Percentiles rank a stretch among this genome's conserved stretches.
Conservation (phyloP, 1,284 basidiomycete species). For the Ustilago tritici region DNA sequence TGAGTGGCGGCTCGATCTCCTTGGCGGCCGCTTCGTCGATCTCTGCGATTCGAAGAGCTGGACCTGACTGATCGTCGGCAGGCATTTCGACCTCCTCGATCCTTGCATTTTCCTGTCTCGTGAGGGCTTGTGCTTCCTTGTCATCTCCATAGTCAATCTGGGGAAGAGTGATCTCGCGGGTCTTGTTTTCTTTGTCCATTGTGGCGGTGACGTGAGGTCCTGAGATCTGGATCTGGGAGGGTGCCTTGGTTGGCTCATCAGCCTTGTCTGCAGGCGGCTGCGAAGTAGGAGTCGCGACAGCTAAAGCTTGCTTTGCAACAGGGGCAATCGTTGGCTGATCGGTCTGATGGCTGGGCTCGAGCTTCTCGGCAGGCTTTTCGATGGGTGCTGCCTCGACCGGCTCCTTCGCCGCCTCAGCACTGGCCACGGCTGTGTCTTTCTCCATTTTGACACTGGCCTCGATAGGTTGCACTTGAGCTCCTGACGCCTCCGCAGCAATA, state of each 20-base stretch:
- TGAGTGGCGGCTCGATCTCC: constrained; percentile 33
- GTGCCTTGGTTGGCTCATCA: not conserved
- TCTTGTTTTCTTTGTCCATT: constrained; percentile 30
- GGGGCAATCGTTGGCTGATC: not conserved
- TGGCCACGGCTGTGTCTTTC: constrained; percentile 13
- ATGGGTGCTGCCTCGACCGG: not conserved
- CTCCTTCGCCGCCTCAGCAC: constrained; percentile 12
- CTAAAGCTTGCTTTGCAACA: not conserved
- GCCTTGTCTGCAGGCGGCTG: constrained; percentile 7
- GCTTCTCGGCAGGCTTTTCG: not conserved
- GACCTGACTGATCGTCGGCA: constrained; percentile 11
- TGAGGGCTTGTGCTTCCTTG: constrained; percentile 30
- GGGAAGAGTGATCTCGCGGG: constrained; percentile 33
- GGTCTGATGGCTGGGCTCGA: not conserved
- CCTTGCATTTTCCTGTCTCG: constrained; percentile 29
- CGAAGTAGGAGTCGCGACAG: not conserved
- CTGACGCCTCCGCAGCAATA: not conserved
- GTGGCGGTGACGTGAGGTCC: constrained; percentile 37
- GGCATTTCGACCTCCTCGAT: constrained; percentile 47
- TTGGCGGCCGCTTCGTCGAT: constrained; percentile 26
- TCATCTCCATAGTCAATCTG: constrained; percentile 35
- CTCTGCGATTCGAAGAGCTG: constrained; percentile 37
- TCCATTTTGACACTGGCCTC: constrained; percentile 16
- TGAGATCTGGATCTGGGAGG: constrained; percentile 32
- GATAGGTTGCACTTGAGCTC: not conserved